Percentiles rank a stretch among this genome's conserved stretches.
These are phyloP conservation scores for Pseudoturritis turrita DNA, from an alignment of 345 rosid species.

Conservation along the genomic window DNA sequence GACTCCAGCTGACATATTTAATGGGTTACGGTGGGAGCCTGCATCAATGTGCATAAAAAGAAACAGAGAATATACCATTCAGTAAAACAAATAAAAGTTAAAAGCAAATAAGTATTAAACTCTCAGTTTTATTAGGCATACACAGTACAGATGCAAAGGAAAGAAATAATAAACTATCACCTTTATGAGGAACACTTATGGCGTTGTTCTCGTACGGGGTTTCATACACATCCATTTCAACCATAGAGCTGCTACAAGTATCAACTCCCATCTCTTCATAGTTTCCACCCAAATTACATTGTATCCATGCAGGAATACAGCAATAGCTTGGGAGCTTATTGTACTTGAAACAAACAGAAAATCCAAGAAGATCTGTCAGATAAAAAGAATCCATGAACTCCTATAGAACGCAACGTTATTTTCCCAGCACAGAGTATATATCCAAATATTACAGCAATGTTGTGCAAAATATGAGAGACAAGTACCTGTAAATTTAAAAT, in stretches of 20 bases:
- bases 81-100: not conserved
- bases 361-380: conserved; percentile 20
- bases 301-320: conserved; percentile 83
- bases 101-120: not conserved
- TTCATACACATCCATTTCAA: conserved; percentile 93
- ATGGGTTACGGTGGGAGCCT: conserved; percentile 51
- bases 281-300: conserved; percentile 76
- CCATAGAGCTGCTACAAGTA: conserved; percentile 47
- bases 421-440: not conserved
- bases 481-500: conserved; percentile 79
- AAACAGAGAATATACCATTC: conserved; percentile 1
- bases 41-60: conserved; percentile 16
- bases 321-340: conserved; percentile 67
- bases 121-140: not conserved
- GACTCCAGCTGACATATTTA: conserved; percentile 41
- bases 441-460: not conserved
- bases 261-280: conserved; percentile 45
- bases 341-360: conserved; percentile 44
- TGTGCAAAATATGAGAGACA: not conserved
- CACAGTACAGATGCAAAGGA: not conserved
- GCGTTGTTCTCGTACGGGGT: conserved; percentile 31
- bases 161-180: conserved; percentile 33
- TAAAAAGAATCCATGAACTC: conserved; percentile 7
- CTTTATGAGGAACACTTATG: conserved; percentile 38
- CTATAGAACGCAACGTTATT: not conserved